These are phyloP conservation scores for Incumbomyces lentus DNA, from an alignment of 2,329 filamentous ascomycete species.

Conservation along the genomic window DNA sequence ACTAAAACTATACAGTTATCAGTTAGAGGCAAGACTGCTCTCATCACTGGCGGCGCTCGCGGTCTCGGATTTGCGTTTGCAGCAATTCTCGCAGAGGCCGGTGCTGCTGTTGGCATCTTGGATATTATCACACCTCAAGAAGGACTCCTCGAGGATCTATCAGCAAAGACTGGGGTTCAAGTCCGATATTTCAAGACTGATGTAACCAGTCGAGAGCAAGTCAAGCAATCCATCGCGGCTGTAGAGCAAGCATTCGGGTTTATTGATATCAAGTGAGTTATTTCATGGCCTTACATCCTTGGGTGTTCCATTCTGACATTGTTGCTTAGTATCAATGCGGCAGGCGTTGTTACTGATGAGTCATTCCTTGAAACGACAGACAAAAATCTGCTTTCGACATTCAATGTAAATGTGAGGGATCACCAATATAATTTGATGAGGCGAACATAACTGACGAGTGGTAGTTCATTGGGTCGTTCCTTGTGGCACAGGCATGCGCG, in stretches of 20 bases:
- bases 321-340: conserved; percentile 23
- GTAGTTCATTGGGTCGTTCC: conserved; percentile 19
- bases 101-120: conserved; percentile 12
- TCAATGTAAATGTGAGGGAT: conserved; percentile 23
- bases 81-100: conserved; percentile 15
- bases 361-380: conserved; percentile 21
- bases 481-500: conserved; percentile 23
- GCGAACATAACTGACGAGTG: too few species aligned
- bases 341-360: conserved; percentile 23
- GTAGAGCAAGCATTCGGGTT: conserved; percentile 8
- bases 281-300: too few species aligned
- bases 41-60: conserved; percentile 20
- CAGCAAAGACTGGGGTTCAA: neutral
- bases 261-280: conserved; percentile 12
- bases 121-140: conserved; percentile 10
- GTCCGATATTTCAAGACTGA: conserved; percentile 9
- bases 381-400: conserved; percentile 25
- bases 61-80: conserved; percentile 21
- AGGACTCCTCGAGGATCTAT: conserved; percentile 5
- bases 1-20: too few species aligned
- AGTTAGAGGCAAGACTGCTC: too few species aligned
- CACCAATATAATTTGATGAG: too few species aligned
- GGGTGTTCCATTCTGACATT: too few species aligned
- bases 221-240: neutral
- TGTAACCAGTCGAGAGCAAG: conserved; percentile 4